Conservation (phyloP, 805 yeast genomes). For the Lipomyces kockii region DNA sequence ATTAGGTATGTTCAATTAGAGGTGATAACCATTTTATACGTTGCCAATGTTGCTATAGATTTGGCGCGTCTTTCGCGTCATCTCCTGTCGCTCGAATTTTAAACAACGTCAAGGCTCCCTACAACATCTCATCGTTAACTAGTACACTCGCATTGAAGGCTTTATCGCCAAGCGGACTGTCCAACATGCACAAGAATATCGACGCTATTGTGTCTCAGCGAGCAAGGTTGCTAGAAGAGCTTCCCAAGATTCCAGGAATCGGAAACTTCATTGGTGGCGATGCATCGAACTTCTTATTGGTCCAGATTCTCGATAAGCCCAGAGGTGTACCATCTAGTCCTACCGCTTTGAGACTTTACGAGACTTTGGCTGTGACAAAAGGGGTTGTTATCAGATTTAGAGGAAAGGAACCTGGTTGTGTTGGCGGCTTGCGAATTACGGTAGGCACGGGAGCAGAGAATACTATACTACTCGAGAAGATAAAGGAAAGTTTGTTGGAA, state of each 20-base stretch:
- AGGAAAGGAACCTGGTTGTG: slow-evolving; percentile 88
- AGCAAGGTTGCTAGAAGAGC: slow-evolving; percentile 54
- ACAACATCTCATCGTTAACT: slow-evolving; percentile 84
- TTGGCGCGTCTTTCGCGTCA: slow-evolving; percentile 78
- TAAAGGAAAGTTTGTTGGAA: slow-evolving; percentile 46
- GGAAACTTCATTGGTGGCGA: slow-evolving; percentile 81
- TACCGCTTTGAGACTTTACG: slow-evolving; percentile 69
- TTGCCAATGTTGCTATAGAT: slow-evolving; percentile 14
- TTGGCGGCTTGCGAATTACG: slow-evolving; percentile 84
- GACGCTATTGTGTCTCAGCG: slow-evolving; percentile 61
- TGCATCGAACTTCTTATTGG: slow-evolving; percentile 82
- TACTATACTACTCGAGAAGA: slow-evolving; percentile 55
- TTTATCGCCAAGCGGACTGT: slow-evolving; percentile 60
- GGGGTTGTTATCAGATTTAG: slow-evolving; percentile 88
- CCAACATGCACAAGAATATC: slow-evolving; percentile 62
- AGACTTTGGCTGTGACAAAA: slow-evolving; percentile 67
- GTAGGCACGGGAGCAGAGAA: slow-evolving; percentile 86
- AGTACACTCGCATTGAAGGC: slow-evolving; percentile 78
- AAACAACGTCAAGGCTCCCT: slow-evolving; percentile 94
- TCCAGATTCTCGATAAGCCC: slow-evolving; percentile 65
- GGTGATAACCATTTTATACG: background rate
- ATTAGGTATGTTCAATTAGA: slow-evolving; percentile 54
- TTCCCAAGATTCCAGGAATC: slow-evolving; percentile 63
- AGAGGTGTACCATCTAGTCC: slow-evolving; percentile 68
- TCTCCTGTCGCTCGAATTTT: slow-evolving; percentile 65